These are phyloP conservation scores for Cyclanthera cordifolia DNA, from an alignment of 306 rosid species.

Conservation along the genomic window DNA sequence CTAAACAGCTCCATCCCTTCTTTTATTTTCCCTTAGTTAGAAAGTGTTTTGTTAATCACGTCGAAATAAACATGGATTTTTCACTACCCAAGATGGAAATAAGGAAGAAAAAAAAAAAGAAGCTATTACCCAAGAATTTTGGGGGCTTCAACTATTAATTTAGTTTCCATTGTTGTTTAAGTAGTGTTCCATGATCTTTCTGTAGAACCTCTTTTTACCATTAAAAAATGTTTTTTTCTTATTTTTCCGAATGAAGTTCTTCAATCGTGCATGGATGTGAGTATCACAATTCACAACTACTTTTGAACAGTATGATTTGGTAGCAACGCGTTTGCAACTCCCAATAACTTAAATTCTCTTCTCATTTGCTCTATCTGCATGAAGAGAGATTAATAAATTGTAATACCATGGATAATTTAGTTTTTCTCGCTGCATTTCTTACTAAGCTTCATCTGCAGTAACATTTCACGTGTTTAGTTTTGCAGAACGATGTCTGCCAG, in stretches of 20 bases:
- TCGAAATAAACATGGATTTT: not conserved
- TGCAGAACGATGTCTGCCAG: conserved; percentile 70
- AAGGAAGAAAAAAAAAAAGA: not conserved
- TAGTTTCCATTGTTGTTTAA: not conserved
- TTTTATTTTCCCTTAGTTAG: too few relatives aligned
- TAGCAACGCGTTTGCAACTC: not conserved
- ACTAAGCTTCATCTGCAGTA: conserved; percentile 1
- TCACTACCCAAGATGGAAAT: not conserved
- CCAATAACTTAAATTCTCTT: not conserved
- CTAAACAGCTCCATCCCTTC: too few relatives aligned
- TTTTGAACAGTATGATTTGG: not conserved
- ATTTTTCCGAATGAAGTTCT: not conserved
- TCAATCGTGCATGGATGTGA: not conserved
- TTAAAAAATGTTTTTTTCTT: not conserved
- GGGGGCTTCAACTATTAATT: not conserved
- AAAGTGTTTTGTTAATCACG: too few relatives aligned
- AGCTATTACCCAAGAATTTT: not conserved
- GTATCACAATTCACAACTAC: not conserved
- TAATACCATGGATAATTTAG: not conserved
- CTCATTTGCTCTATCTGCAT: not conserved
- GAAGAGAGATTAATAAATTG: not conserved
- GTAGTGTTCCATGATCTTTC: not conserved
- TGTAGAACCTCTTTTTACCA: not conserved
- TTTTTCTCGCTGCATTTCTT: not conserved
- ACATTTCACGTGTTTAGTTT: conserved; percentile 40